phyloP scores from a whole-genome alignment of 495 filamentous ascomycete genomes.

The Immersiella caudata region DNA sequence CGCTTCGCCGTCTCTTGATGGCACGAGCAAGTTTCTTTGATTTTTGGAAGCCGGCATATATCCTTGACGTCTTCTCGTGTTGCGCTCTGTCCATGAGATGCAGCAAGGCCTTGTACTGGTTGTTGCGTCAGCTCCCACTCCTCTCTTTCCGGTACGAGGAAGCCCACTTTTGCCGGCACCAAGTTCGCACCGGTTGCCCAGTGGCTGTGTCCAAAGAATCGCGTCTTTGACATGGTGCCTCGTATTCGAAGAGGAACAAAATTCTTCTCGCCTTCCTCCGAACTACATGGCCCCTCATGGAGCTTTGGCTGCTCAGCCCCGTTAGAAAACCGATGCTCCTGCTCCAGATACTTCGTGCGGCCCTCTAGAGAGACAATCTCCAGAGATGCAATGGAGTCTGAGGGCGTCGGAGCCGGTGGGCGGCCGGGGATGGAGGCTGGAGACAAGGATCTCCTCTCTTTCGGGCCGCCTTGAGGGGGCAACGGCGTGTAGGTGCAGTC shows the following conservation, averaged over 20 bases:
- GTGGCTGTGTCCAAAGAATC: conserved; percentile 16
- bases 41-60: conserved; percentile 6
- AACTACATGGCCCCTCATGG: neutral
- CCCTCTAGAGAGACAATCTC: too few species aligned
- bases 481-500: neutral
- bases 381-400: conserved; percentile 14
- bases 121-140: neutral
- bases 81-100: conserved; percentile 27
- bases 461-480: neutral
- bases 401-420: too few species aligned
- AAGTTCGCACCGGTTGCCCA: conserved; percentile 9
- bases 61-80: conserved; percentile 5
- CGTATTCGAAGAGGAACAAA: conserved; percentile 15
- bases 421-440: too few species aligned
- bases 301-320: neutral
- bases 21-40: conserved; percentile 21
- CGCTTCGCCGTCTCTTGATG: conserved; percentile 47
- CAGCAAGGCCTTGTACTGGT: conserved; percentile 7
- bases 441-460: neutral
- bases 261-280: conserved; percentile 3
- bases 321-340: neutral
- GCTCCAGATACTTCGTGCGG: conserved; percentile 12
- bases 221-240: conserved; percentile 14
- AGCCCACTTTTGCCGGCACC: neutral
- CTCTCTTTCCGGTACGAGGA: neutral